Percentiles rank a stretch among this genome's conserved stretches.
Evolutionary conservation across 2,329 filamentous ascomycete genomes (phyloP).

Genomic region (Coniochaeta pulveracea): DNA sequence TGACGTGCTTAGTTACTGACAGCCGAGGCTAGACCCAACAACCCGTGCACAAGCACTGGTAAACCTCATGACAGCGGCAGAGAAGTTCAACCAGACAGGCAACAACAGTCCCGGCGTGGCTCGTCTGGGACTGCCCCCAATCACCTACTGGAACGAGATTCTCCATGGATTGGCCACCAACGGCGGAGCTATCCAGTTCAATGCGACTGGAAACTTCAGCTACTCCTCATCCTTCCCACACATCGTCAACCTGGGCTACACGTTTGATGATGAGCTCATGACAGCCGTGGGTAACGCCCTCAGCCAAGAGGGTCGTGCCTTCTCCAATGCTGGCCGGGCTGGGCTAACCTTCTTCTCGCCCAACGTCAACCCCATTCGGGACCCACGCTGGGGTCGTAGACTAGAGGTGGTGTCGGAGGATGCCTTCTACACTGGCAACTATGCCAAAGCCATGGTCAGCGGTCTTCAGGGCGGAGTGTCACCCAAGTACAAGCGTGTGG

Average conservation of each 20-base stretch:
- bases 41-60: too few relatives aligned
- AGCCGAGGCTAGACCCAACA: too few relatives aligned
- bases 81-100: too few relatives aligned
- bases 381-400: constrained; percentile 52
- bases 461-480: constrained; percentile 13
- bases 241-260: constrained; percentile 49
- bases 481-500: constrained; percentile 9
- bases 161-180: constrained; percentile 48
- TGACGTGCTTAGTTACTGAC: too few relatives aligned
- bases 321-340: constrained; percentile 45
- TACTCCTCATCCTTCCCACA: constrained; percentile 55
- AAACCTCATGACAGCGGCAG: too few relatives aligned
- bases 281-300: constrained; percentile 42
- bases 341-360: constrained; percentile 54
- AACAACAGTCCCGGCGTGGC: constrained; percentile 33
- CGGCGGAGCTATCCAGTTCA: constrained; percentile 35
- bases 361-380: constrained; percentile 55
- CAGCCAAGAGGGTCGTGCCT: constrained; percentile 52
- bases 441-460: constrained; percentile 11
- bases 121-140: constrained; percentile 43
- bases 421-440: constrained; percentile 7
- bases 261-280: constrained; percentile 54
- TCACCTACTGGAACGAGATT: constrained; percentile 52
- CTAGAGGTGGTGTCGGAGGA: constrained; percentile 39
- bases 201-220: constrained; percentile 43